These are phyloP conservation scores for Mallotus japonicus DNA, from an alignment of 441 rosid genomes.

Conservation along the genomic window DNA sequence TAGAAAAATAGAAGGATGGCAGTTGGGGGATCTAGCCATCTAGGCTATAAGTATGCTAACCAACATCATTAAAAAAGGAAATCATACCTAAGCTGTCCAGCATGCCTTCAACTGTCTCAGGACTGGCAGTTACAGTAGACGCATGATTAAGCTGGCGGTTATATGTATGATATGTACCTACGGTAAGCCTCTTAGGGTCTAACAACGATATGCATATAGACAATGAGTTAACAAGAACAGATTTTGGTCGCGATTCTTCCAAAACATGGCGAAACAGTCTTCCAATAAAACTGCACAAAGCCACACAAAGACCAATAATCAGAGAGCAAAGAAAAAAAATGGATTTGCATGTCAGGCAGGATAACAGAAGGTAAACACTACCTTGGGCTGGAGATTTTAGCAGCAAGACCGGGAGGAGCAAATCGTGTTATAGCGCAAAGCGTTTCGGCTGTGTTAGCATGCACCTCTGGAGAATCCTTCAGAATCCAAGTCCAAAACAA, in stretches of 20 bases:
- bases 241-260: constrained; percentile 84
- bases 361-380: constrained; percentile 29
- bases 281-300: constrained; percentile 57
- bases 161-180: constrained; percentile 62
- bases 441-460: constrained; percentile 88
- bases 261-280: constrained; percentile 80
- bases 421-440: constrained; percentile 82
- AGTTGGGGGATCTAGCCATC: not conserved
- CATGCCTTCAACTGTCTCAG: constrained; percentile 88
- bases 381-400: constrained; percentile 81
- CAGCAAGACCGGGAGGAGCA: constrained; percentile 82
- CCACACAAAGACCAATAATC: constrained; percentile 17
- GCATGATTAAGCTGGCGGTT: constrained; percentile 66
- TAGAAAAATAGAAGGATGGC: not conserved
- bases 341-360: not conserved
- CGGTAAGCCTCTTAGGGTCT: constrained; percentile 82
- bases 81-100: constrained; percentile 79
- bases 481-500: constrained; percentile 12
- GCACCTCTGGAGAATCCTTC: constrained; percentile 92
- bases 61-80: not conserved
- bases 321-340: constrained; percentile 9
- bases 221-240: constrained; percentile 85
- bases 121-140: constrained; percentile 50
- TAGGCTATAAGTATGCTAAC: not conserved
- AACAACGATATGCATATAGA: constrained; percentile 87